Conservation (phyloP, 2,329 filamentous ascomycete species). For the Penicillium rolfsii region DNA sequence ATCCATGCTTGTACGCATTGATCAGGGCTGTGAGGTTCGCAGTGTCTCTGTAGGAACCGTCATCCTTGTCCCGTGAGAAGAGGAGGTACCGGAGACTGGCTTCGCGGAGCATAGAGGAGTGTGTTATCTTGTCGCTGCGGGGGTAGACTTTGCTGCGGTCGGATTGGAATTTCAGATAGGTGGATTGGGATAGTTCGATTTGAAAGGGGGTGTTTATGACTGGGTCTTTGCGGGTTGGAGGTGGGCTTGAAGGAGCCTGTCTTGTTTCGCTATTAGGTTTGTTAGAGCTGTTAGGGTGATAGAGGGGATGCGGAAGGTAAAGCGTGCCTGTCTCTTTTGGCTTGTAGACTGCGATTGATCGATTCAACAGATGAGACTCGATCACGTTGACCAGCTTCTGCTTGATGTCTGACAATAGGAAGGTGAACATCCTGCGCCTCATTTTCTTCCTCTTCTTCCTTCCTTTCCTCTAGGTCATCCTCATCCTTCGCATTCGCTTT, state of each 20-base stretch:
- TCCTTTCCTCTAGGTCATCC: background rate
- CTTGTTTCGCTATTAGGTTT: background rate
- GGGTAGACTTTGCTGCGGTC: too few relatives aligned
- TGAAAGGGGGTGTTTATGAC: background rate
- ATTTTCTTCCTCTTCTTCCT: background rate
- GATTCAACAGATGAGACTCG: background rate
- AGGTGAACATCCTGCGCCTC: background rate
- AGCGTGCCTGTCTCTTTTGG: background rate
- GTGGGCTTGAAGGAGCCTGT: too few relatives aligned
- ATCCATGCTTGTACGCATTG: background rate
- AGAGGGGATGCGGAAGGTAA: background rate
- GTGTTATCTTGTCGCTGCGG: too few relatives aligned
- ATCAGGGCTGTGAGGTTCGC: background rate
- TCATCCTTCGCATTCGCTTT: background rate
- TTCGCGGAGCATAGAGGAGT: too few relatives aligned
- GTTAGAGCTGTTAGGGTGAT: background rate
- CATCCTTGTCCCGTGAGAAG: too few relatives aligned
- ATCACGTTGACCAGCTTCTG: background rate
- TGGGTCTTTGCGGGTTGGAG: background rate
- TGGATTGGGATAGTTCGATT: background rate
- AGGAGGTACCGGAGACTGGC: too few relatives aligned
- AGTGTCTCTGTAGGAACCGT: too few relatives aligned
- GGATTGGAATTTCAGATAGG: background rate
- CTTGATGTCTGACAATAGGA: background rate
- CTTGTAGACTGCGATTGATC: background rate